Evolutionary conservation across 2,329 filamentous ascomycete genomes (phyloP).

Genomic region (Nothomitra cinnamomea): DNA sequence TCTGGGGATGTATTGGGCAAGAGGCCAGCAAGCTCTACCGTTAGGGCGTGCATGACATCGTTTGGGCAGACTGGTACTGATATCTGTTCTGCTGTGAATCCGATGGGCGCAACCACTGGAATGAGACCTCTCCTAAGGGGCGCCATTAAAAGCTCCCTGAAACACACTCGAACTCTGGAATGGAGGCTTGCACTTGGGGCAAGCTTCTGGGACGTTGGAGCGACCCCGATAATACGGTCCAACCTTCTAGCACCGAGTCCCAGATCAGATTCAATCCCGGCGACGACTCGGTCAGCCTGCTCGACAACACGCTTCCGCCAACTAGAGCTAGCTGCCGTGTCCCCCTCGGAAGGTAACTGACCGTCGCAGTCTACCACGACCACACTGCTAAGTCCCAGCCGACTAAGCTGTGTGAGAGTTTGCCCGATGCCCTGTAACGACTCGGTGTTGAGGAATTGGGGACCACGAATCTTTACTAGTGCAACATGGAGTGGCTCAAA

Average conservation of each 20-base stretch:
- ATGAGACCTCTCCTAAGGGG: conserved; percentile 52
- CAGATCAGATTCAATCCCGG: conserved; percentile 54
- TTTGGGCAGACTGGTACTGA: conserved; percentile 34
- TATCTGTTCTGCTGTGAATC: conserved; percentile 34
- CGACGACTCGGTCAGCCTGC: conserved; percentile 58
- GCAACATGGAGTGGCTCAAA: conserved; percentile 52
- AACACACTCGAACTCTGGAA: not conserved
- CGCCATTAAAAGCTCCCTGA: conserved; percentile 37
- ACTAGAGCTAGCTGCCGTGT: conserved; percentile 17
- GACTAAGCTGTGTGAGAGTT: conserved; percentile 68
- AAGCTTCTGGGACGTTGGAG: conserved; percentile 9
- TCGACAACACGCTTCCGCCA: conserved; percentile 32
- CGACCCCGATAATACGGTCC: conserved; percentile 31
- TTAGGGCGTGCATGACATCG: conserved; percentile 60
- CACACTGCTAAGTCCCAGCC: conserved; percentile 65
- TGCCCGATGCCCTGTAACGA: conserved; percentile 60
- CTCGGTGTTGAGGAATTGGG: conserved; percentile 50
- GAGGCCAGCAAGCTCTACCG: conserved; percentile 56
- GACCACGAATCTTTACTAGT: conserved; percentile 64
- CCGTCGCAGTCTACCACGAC: conserved; percentile 62
- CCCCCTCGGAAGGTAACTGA: conserved; percentile 14
- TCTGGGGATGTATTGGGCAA: conserved; percentile 28
- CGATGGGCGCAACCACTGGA: conserved; percentile 50
- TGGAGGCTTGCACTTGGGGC: conserved; percentile 16
- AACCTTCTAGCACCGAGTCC: conserved; percentile 52